Evolutionary conservation across 2,329 filamentous ascomycete genomes (phyloP), one percentile per base, ranked within the genome.

Genomic region (Talaromyces pinophilus): DNA sequence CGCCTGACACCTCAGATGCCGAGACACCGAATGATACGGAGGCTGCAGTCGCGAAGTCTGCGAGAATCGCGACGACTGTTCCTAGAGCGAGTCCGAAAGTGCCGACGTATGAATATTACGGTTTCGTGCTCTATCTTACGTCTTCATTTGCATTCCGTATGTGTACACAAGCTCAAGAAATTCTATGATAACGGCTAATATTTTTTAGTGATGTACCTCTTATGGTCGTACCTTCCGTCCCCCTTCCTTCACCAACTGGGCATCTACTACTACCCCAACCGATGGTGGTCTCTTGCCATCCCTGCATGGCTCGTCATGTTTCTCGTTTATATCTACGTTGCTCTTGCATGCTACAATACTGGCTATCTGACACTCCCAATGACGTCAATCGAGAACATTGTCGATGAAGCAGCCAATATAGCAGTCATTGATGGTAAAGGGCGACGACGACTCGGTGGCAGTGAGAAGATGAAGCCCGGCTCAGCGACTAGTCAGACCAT

Each of bases 81-180:
- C 92, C 93, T 5, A 90, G 92, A 65, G 93, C 93, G 1, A 90
- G 90, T 63, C 95, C 95, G 1, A 93, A 95, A 76, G 93, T 99
- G 2, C 95, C 95, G n/a, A 99, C 95, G 0, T 98, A 99, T 82
- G 95, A 99, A 77, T 99, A 98, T 86, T 98, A 98, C 78, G 95
- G 95, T 76, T 99, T 99, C 80, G 94, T 96, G 63, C 86, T 99
- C 60, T 98, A 99, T 81, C 86, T 99, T 46, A 92, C 94, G 75
- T 93, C 90, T 69, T 92, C 90, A 25, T 83, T 95, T 62, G 88
- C 88, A 1, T 98, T 98, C 76, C 82, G 90, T 75, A 84, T 87
- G 74, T 90, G 11, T 38, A 38, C 35, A 38, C 35, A 13, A 5
- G 13, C 13, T 38, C 35, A 15, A 15, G 35, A 38, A 22, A 22